A percentile compares a stretch with the other conserved stretches of the same genome.
Evolutionary conservation across 1,139 yeast species (phyloP).

Genomic region (Protomyces arabidopsidicola): DNA sequence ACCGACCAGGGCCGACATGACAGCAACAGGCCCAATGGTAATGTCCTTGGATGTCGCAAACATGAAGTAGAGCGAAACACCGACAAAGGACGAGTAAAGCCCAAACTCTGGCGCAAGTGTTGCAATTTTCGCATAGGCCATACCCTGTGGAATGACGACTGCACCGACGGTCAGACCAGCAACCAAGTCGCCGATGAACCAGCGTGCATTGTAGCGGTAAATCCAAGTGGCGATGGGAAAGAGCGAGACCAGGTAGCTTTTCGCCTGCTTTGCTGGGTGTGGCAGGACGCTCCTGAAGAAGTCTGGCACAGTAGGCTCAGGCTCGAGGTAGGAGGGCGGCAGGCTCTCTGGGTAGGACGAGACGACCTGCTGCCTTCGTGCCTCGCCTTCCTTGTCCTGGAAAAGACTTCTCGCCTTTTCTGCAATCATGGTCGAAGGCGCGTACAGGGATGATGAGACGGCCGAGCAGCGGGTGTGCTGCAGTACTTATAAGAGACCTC

Average conservation of each 20-base stretch:
- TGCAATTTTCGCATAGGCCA: constrained; percentile 91
- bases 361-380: constrained; percentile 2
- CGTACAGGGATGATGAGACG: not conserved
- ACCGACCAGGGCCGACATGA: constrained; percentile 80
- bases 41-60: constrained; percentile 96
- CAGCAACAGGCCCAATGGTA: constrained; percentile 95
- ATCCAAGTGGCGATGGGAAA: constrained; percentile 83
- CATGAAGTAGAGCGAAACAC: constrained; percentile 79
- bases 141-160: constrained; percentile 89
- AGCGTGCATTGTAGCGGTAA: constrained; percentile 68
- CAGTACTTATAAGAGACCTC: too few species aligned
- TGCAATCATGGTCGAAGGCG: not conserved
- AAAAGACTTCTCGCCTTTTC: constrained; percentile 8
- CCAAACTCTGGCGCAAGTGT: constrained; percentile 79
- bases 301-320: constrained; percentile 20
- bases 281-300: constrained; percentile 8
- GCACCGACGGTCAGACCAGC: constrained; percentile 94
- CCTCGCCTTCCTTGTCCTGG: constrained; percentile 9
- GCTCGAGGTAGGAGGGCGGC: constrained; percentile 19
- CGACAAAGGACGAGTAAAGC: constrained; percentile 84
- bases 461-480: too few species aligned
- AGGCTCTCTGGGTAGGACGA: constrained; percentile 7
- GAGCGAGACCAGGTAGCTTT: constrained; percentile 54
- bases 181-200: constrained; percentile 78
- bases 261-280: constrained; percentile 35